Conservation (phyloP, 768 basidiomycete genomes). For the Trametes cinnabarina region DNA sequence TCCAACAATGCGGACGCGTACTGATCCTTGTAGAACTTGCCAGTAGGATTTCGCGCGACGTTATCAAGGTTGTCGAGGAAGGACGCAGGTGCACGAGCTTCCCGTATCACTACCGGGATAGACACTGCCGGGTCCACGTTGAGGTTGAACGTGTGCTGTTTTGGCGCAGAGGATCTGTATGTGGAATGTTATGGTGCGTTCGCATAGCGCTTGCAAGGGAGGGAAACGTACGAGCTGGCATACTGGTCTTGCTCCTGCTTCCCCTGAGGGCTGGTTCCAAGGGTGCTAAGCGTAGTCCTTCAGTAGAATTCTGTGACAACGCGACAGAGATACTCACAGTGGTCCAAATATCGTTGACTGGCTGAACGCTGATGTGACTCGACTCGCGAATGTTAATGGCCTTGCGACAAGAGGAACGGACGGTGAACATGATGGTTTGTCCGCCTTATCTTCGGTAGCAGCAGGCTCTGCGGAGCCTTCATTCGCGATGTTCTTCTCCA, state of each 20-base stretch:
- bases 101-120: conserved; percentile 49
- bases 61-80: conserved; percentile 40
- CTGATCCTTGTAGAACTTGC: conserved; percentile 56
- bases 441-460: background rate
- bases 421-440: background rate
- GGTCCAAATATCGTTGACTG: conserved; percentile 67
- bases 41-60: conserved; percentile 42
- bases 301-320: conserved; percentile 9
- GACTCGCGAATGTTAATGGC: conserved; percentile 6
- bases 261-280: conserved; percentile 26
- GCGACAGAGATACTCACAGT: conserved; percentile 43
- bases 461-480: conserved; percentile 15
- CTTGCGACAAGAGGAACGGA: conserved; percentile 11
- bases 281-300: conserved; percentile 28
- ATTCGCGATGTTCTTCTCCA: no score
- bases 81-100: conserved; percentile 31
- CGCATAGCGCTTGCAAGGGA: no score
- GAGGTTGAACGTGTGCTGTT: conserved; percentile 39
- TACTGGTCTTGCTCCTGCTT: background rate
- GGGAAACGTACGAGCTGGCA: background rate
- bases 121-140: conserved; percentile 49
- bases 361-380: conserved; percentile 36
- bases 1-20: conserved; percentile 51
- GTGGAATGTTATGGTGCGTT: no score
- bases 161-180: conserved; percentile 25